Percentiles rank a stretch among this genome's conserved stretches.
phyloP scores from a whole-genome alignment of 2,329 filamentous ascomycete species.

The Pseudogymnoascus sp. region DNA sequence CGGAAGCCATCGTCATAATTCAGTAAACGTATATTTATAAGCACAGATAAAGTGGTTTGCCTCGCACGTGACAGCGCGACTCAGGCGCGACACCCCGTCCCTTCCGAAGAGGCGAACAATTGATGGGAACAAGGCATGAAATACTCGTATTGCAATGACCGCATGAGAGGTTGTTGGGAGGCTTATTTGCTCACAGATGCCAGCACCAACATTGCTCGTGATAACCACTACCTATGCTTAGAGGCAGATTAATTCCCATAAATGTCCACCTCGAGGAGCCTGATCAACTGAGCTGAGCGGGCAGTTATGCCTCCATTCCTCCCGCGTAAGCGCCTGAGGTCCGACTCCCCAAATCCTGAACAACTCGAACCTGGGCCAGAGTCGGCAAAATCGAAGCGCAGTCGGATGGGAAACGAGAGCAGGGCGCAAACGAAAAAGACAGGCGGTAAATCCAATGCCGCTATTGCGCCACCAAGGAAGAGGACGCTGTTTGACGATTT shows the following conservation, averaged over 20 bases:
- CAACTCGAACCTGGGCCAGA: constrained; percentile 19
- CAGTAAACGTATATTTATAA: background rate
- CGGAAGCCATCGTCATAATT: background rate
- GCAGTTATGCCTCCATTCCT: constrained; percentile 58
- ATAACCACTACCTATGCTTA: background rate
- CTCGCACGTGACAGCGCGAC: background rate
- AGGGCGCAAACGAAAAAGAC: constrained; percentile 24
- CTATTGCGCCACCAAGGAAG: constrained; percentile 38
- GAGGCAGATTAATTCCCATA: background rate
- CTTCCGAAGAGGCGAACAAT: background rate
- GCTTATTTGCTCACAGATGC: background rate
- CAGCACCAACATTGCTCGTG: background rate
- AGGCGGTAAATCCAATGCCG: constrained; percentile 20
- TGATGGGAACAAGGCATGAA: background rate
- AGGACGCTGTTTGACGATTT: constrained; percentile 55
- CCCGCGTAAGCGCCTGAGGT: constrained; percentile 58
- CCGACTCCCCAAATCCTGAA: constrained; percentile 34
- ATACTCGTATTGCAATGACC: background rate
- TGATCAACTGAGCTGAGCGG: background rate
- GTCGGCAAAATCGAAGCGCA: constrained; percentile 18
- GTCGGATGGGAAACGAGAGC: constrained; percentile 15
- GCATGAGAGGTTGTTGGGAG: background rate
- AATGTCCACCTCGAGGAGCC: background rate
- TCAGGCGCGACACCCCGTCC: background rate
- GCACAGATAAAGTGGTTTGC: background rate